Evolutionary conservation across 208 protist genomes (phyloP), one percentile per base, ranked within the genome.

Genomic region (Strigomonas culicis): DNA sequence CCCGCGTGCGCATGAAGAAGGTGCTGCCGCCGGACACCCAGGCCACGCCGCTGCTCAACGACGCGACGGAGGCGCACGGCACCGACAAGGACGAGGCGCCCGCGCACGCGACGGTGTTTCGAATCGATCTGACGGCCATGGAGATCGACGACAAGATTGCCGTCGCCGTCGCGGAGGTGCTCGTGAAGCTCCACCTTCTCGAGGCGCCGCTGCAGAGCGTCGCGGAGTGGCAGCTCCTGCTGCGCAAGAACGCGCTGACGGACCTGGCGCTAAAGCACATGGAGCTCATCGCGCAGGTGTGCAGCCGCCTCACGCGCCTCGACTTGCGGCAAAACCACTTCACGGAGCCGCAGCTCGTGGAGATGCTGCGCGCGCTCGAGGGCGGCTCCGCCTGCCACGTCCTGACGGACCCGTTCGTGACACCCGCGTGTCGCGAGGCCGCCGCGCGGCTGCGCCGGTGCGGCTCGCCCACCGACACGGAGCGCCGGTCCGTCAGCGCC

Each of bases 151-250:
- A 93, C 66, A 77, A 75, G 51, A 70, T 78, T 15, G 53, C 59
- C 8, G 73, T 93, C 10, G 86, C 86, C 6, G 50, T 90, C 13
- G 75, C 67, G 15, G 86, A 93, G 72, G 49, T 76, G 17, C 70
- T 93, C 24, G 36, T 90, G 27, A 88, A 86, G 56, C 56, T 86
- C 7, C 66, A 78, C 10, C 25, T 46, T 1, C 44, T 58, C 0
- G 56, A 53, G 41, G 44, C 31, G 24, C 70, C 57, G n/a, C 19
- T 30, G 25, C 43, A 41, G 8, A 30, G 56, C 52, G 36, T 32
- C 13, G 34, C 30, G 13, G 70, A 75, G 51, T 84, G 77, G 77
- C 78, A 76, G 6, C 22, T 87, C 7, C 21, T 67, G 8, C 67
- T 84, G 49, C 68, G 67, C 11, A 39, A 64, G 8, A 89, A 88